Conservation (phyloP, 768 basidiomycete genomes). For the Collybia mongolica region DNA sequence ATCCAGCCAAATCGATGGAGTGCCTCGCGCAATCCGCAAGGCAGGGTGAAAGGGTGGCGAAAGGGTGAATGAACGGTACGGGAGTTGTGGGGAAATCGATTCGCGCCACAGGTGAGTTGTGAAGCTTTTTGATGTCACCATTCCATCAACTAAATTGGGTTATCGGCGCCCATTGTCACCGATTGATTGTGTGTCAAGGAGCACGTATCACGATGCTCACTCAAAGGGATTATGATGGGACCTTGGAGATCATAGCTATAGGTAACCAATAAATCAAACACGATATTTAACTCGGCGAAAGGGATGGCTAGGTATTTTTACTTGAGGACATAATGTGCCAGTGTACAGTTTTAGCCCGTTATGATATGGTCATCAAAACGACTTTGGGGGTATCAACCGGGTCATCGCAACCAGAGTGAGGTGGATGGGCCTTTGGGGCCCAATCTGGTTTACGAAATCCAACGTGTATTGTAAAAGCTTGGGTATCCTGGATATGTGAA, state of each 20-base stretch:
- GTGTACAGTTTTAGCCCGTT: too few relatives aligned
- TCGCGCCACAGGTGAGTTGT: constrained; percentile 14
- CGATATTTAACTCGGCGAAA: too few relatives aligned
- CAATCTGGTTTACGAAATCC: constrained; percentile 6
- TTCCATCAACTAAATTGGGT: background rate
- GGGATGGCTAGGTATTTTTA: too few relatives aligned
- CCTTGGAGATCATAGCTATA: too few relatives aligned
- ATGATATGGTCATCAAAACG: too few relatives aligned
- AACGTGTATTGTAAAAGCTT: constrained; percentile 6
- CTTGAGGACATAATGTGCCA: too few relatives aligned
- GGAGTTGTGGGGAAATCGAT: constrained; percentile 8
- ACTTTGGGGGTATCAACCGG: too few relatives aligned
- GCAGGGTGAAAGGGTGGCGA: constrained; percentile 14
- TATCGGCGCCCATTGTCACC: too few relatives aligned
- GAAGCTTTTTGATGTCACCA: constrained; percentile 6
- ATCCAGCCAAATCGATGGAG: constrained; percentile 13
- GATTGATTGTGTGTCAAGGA: too few relatives aligned
- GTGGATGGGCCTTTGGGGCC: background rate
- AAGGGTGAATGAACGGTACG: constrained; percentile 9
- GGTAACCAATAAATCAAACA: too few relatives aligned
- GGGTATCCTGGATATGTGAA: constrained; percentile 20
- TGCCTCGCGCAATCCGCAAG: constrained; percentile 24
- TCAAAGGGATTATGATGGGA: too few relatives aligned
- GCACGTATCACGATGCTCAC: too few relatives aligned
- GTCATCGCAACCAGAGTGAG: background rate